Conservation (phyloP, 768 basidiomycete genomes). For the Termitomyces sp. region DNA sequence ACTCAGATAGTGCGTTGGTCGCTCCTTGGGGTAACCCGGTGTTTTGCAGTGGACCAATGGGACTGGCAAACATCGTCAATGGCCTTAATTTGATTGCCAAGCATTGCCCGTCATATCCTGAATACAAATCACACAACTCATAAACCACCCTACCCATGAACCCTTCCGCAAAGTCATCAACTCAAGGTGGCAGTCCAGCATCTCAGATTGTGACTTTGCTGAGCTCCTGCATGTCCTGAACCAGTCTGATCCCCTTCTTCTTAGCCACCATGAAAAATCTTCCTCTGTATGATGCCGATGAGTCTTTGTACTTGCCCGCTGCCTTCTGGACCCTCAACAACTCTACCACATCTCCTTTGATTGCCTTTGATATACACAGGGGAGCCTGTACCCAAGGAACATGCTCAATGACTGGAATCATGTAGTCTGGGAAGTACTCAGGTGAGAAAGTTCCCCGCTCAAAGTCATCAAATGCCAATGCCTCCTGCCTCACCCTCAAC, state of each 20-base stretch:
- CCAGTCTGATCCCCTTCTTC: neutral
- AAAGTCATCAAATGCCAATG: neutral
- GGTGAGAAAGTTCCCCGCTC: neutral
- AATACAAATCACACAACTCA: constrained; percentile 10
- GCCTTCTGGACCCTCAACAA: too few species aligned
- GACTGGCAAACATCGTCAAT: neutral
- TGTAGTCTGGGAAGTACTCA: too few species aligned
- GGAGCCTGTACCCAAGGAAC: too few species aligned
- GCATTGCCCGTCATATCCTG: neutral
- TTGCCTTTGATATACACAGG: too few species aligned
- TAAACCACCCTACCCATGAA: constrained; percentile 6
- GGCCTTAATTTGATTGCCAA: neutral
- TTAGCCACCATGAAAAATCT: neutral
- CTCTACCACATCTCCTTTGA: too few species aligned
- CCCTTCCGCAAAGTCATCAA: constrained; percentile 15
- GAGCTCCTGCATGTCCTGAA: neutral
- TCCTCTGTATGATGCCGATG: too few species aligned
- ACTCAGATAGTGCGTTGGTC: neutral
- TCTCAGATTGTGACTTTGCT: constrained; percentile 3
- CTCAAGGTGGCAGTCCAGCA: neutral
- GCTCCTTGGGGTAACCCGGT: neutral
- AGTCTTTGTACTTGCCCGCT: too few species aligned
- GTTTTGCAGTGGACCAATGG: neutral
- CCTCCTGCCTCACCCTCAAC: neutral
- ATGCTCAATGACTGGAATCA: too few species aligned